Base-by-base conservation (phyloP, 73 alveolate species). In the Uronychia binucleata region DNA sequence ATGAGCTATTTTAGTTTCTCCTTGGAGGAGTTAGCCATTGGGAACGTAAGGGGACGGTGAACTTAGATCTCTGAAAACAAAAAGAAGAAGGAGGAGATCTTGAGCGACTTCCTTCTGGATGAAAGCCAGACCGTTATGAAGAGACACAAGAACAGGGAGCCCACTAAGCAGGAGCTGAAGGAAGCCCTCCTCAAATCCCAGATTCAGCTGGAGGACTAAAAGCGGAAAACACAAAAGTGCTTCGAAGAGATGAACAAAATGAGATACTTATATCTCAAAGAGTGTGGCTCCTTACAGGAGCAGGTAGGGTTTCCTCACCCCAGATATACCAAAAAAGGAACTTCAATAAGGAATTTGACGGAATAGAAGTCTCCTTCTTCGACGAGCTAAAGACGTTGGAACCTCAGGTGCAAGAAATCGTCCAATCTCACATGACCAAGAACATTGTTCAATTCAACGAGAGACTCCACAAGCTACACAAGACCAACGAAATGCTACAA, bases 251-350 rank as follows among this genome's bases (percentile, higher is more conserved):
- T 46, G 67, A 46, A 46, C 19, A 27, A 58, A 33, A 81, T 81
- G 88, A 58, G 88, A 58, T 30, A 34, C 13, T 33, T 29, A 60
- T 81, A 59, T 34, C 46, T 81, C 1, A 81, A 81, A 33, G 80
- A 81, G 33, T 78, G 57, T 26, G 46, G 35, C 26, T 81, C 88
- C 1, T 27, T 81, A 11, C 30, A 30, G 31, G 88, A 81, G 27
- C 28, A 34, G 34, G 75, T 46, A 46, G 67, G 67, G 5, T 46
- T 46, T 46, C 5, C 67, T 19, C 5, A 5, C 19, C 5, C 19
- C 5, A 46, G 67, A 19, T 81, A 0, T 81, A 81, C 34, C 80
- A 78, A 19, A 33, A 59, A 30, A 27, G 32, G 29, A 58, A 59
- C 74, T 81, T 59, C 34, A 77, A 77, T 0, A 58, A 28, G 26